These are phyloP conservation scores for Fonsecaea pedrosoi DNA, from an alignment of 2,329 filamentous ascomycete species.

Conservation along the genomic window DNA sequence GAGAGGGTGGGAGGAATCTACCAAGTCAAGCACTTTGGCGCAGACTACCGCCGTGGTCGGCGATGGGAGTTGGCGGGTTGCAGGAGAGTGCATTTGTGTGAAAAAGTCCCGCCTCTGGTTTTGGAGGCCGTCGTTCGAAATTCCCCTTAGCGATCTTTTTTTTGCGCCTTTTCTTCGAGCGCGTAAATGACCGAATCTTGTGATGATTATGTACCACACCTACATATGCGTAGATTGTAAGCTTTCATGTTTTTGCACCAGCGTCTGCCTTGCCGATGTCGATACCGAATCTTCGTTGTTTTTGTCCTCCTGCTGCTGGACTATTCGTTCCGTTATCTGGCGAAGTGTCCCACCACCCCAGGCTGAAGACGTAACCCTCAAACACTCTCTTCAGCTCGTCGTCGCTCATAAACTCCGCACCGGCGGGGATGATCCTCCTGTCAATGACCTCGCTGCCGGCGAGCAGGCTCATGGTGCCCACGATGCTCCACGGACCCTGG, in stretches of 20 bases:
- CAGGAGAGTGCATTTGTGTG: neutral
- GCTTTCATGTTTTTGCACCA: slow-evolving; percentile 11
- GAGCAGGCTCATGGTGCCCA: slow-evolving; percentile 32
- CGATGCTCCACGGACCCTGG: slow-evolving; percentile 29
- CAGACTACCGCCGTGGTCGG: neutral
- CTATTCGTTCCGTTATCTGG: neutral
- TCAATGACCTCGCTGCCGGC: slow-evolving; percentile 31
- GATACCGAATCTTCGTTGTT: slow-evolving; percentile 28
- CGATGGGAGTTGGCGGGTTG: neutral
- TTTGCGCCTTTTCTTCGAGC: neutral
- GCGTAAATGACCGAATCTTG: neutral
- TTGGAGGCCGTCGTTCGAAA: neutral
- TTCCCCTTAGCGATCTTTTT: neutral
- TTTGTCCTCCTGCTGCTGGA: neutral
- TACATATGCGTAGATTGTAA: neutral
- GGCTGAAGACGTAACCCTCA: slow-evolving; percentile 24
- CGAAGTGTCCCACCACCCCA: slow-evolving; percentile 33
- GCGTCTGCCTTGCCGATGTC: slow-evolving; percentile 28
- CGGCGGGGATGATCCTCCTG: slow-evolving; percentile 21
- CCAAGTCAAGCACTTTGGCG: neutral
- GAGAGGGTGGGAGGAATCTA: neutral
- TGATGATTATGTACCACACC: neutral
- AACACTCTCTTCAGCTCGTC: slow-evolving; percentile 21
- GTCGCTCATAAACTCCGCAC: slow-evolving; percentile 23
- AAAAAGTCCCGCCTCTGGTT: neutral